phyloP scores from a whole-genome alignment of 2,329 filamentous ascomycete genomes.

The Aspergillus calidoustus region DNA sequence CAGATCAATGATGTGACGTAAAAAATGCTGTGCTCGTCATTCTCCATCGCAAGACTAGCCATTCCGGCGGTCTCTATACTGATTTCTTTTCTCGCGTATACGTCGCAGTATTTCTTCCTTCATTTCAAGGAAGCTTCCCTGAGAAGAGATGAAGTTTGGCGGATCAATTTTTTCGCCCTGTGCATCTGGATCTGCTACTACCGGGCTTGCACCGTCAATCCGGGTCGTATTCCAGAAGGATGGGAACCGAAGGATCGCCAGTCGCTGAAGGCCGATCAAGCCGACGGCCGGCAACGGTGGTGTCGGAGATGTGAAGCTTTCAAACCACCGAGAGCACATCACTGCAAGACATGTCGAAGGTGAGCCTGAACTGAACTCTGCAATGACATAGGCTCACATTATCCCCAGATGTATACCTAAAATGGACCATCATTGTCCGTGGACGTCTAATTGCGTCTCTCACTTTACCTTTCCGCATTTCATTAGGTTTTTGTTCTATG shows the following conservation, averaged over 20 bases:
- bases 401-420: slow-evolving; percentile 62
- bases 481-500: slow-evolving; percentile 65
- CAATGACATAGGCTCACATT: not conserved
- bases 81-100: slow-evolving; percentile 64
- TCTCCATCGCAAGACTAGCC: slow-evolving; percentile 49
- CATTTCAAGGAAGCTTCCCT: slow-evolving; percentile 60
- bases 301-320: slow-evolving; percentile 65
- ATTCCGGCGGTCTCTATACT: slow-evolving; percentile 58
- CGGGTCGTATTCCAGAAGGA: slow-evolving; percentile 57
- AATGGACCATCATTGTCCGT: slow-evolving; percentile 71
- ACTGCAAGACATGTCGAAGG: slow-evolving; percentile 68
- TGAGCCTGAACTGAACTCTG: slow-evolving; percentile 30
- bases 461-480: slow-evolving; percentile 69
- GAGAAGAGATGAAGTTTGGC: slow-evolving; percentile 52
- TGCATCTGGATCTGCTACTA: slow-evolving; percentile 64
- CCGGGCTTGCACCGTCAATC: slow-evolving; percentile 62
- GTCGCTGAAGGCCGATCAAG: slow-evolving; percentile 26
- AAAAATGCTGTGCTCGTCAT: slow-evolving; percentile 29
- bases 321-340: slow-evolving; percentile 67
- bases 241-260: slow-evolving; percentile 37
- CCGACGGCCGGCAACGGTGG: slow-evolving; percentile 52
- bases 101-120: slow-evolving; percentile 63
- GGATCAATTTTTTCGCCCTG: slow-evolving; percentile 59
- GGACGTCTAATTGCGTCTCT: slow-evolving; percentile 69
- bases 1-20: not conserved